Base-by-base conservation (phyloP, 1,284 basidiomycete genomes). In the Veloboletus limbatus region DNA sequence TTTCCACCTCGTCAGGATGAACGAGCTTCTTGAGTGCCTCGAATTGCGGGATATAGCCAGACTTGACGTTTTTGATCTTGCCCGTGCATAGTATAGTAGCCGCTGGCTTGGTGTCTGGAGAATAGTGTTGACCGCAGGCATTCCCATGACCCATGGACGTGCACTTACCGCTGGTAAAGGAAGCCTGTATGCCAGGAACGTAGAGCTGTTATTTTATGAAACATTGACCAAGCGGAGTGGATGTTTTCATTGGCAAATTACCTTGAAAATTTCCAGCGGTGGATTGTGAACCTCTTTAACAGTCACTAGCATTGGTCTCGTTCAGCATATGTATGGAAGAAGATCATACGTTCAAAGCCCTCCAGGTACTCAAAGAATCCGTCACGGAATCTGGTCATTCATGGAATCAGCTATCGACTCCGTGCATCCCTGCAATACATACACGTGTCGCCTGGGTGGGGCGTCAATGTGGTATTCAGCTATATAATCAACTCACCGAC, bases 11-110 rank as follows among this genome's bases (percentile, higher is more conserved):
- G 64, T 83, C 75, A 14, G 76, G 69, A 14, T 72, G 59, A 21
- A 82, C 78, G 17, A 81, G 58, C 26, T 63, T 68, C 62, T 81
- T 85, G 40, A 83, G 65, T 33, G 69, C 76, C 47, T 79, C 75
- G 57, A 81, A 85, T 51, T 83, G 75, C 16, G 78, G 71, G n/a
- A 79, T 62, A 57, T 85, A 85, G 54, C 84, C 82, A 1, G 81
- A 74, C 52, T 75, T 76, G 14, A 74, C 78, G 38, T 82, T 75
- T 62, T 68, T 76, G 48, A 87, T 78, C 64, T 84, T 85, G 11
- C 76, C 73, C 31, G 72, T 74, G 54, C 82, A 85, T 42, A 78
- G 72, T 2, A 72, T 64, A 6, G 77, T 77, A 3, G 69, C 54
- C 6, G 70, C 69, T 52, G 73, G 71, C 26, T 68, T 67, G n/a